Base-by-base conservation (phyloP, 208 protist species). In the Plasmodiophora brassicae region DNA sequence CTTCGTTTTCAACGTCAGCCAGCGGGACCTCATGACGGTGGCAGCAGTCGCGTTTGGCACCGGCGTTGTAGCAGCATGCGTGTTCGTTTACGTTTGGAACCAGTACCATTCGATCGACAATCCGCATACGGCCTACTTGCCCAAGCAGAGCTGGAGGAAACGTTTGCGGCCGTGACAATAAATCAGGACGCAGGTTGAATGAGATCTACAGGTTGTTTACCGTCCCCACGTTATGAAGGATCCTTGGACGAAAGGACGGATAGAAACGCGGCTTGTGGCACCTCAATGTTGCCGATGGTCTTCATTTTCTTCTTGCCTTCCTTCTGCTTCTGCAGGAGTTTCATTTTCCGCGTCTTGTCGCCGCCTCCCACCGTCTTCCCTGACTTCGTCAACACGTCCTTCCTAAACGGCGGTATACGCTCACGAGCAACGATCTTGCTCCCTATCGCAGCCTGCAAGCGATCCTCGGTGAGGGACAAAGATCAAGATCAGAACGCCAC, bases 261-360 rank as follows among this genome's bases (percentile, higher is more conserved):
- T 25, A 86, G 45, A 44, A 86, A 86, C 10, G 84, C 84, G 28
- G 35, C 45, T n/a, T 86, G 84, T 44, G 84, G 84, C 10, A 86
- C 84, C 44, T 86, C 50, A 5, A 86, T 65, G 28, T 54, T 86
- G 45, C 84, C 84, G 5, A 86, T 86, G 5, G 53, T 5, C 87
- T 89, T 89, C 87, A 89, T 89, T 89, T 39, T 87, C 32, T 89
- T 89, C 35, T 89, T 89, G 5, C 87, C 87, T 71, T 87, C 85
- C 10, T 89, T 89, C 84, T 89, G 87, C 28, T 88, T 89, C 28
- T 86, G 46, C 32, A 89, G 87, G 1, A 89, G 43, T 28, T 89
- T 89, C 41, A 41, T 46, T 88, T 89, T 89, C 8, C 87, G 83
- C 10, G 85, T 89, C 57, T 87, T 85, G 85, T 88, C 85, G 35